These are phyloP conservation scores for Trichoderma sp. DNA, from an alignment of 2,329 filamentous ascomycete genomes.

Conservation along the genomic window DNA sequence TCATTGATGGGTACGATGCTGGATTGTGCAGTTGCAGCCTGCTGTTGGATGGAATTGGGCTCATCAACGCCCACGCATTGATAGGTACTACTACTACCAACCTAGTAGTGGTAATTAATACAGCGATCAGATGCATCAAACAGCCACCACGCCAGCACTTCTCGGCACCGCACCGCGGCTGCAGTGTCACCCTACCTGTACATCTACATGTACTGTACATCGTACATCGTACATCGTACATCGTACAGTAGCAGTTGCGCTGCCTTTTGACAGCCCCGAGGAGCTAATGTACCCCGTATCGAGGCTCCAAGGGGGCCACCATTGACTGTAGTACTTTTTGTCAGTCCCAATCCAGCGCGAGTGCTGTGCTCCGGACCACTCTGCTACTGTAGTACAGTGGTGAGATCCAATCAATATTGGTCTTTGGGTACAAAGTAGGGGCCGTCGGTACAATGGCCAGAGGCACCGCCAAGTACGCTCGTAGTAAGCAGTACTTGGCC, in stretches of 20 bases:
- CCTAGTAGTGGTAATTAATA: no score
- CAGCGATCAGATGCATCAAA: not conserved
- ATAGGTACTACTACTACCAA: no score
- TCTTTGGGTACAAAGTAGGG: not conserved
- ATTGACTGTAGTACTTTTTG: not conserved
- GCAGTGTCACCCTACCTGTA: constrained; percentile 1
- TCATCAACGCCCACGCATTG: no score
- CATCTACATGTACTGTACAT: not conserved
- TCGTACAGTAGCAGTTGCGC: not conserved
- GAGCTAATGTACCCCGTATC: constrained; percentile 12
- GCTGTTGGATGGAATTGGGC: not conserved
- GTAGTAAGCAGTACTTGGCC: not conserved
- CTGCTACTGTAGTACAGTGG: not conserved
- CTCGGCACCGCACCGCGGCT: not conserved
- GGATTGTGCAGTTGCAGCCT: not conserved
- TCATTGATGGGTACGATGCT: not conserved
- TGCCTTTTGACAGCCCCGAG: not conserved
- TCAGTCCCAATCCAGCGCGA: not conserved
- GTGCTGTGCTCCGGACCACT: not conserved
- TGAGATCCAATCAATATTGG: not conserved
- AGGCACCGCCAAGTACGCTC: not conserved
- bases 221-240: not conserved
- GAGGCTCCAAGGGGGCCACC: not conserved
- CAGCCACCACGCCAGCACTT: not conserved
- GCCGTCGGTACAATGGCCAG: not conserved